A percentile compares a stretch with the other conserved stretches of the same genome.
phyloP scores from a whole-genome alignment of 192 early-diverging fungal genomes.

The Gamsiella multidivaricata region DNA sequence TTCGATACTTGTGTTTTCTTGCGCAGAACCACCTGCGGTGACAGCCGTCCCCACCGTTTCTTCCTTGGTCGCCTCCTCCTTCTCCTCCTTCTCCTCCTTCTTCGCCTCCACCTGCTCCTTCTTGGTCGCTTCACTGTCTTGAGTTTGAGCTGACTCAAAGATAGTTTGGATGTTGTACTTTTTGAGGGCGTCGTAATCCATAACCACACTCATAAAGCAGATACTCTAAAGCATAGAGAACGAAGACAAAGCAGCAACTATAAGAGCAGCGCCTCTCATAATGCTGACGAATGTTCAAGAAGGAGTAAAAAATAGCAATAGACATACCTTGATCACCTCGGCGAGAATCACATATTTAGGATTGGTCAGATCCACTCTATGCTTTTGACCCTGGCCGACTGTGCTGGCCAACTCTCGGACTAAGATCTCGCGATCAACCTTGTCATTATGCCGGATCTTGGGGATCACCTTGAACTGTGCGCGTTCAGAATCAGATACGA shows the following conservation, averaged over 20 bases:
- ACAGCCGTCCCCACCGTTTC: not conserved
- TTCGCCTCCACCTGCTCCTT: not conserved
- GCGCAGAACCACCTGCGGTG: not conserved
- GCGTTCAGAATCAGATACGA: no score
- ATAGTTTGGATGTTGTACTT: slow-evolving; percentile 69
- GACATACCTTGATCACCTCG: slow-evolving; percentile 67
- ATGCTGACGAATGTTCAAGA: no score
- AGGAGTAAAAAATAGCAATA: not conserved
- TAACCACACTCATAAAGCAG: slow-evolving; percentile 69
- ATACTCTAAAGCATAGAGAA: slow-evolving; percentile 53
- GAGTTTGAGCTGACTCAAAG: slow-evolving; percentile 50
- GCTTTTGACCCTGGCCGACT: slow-evolving; percentile 56
- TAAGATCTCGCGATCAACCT: slow-evolving; percentile 60
- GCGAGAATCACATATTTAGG: slow-evolving; percentile 66
- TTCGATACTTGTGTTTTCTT: not conserved
- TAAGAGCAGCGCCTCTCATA: no score
- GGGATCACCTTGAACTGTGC: slow-evolving; percentile 66
- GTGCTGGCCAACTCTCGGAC: slow-evolving; percentile 58
- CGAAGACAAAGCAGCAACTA: not conserved
- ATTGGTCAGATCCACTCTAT: slow-evolving; percentile 64
- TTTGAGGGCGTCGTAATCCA: slow-evolving; percentile 63
- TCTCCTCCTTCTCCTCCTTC: not conserved
- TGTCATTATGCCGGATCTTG: slow-evolving; percentile 69
- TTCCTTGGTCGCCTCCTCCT: not conserved
- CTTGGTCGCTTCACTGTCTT: not conserved